Base-by-base conservation (phyloP, 371 early-diverging fungal species). In the Mortierella sp. region DNA sequence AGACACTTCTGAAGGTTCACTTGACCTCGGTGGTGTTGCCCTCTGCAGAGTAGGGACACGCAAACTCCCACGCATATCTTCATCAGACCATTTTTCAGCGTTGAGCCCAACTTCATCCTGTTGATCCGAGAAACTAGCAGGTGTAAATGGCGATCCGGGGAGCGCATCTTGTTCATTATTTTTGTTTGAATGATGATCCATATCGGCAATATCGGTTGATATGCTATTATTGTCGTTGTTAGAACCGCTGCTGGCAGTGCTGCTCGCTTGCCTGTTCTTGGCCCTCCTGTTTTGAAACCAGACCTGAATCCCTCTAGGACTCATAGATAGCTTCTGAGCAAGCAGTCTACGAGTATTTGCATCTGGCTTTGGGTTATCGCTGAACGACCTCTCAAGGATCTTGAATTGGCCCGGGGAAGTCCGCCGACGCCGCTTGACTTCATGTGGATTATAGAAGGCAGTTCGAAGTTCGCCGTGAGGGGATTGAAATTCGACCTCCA, bases 281-380 rank as follows among this genome's bases (percentile, higher is more conserved):
- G 97, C 97, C 64, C 99, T 90, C 67, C 96, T 90, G 87, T 99
- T 99, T 84, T 99, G 99, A 86, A 99, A 99, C 99, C 99, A 98
- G 66, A 98, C 94, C 84, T 99, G 97, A 52, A 99, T 94, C 66
- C 93, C 93, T 59, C 97, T 89, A 20, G 93, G 92, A 43, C 96
- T 94, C 97, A 97, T 97, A 65, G 91, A 86, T 16, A 98, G 87
- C 66, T 88, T 87, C 51, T 85, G 87, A 1, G 95, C 94, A 26
- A 98, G 91, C 32, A 78, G 66, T 61, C 89, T 85, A 40, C 93
- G 91, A 24, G 89, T 84, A 32, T 87, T 87, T 18, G 93, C 90
- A 71, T 88, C 90, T 5, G 95, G 95, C 77, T 92, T 93, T 47
- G 92, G 87, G 49, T 93, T 91, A 28, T 88, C 88, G 63, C 73